A percentile compares a stretch with the other conserved stretches of the same genome.
Conservation (phyloP, 148 eudicot genomes). For the Silene uniflora region DNA sequence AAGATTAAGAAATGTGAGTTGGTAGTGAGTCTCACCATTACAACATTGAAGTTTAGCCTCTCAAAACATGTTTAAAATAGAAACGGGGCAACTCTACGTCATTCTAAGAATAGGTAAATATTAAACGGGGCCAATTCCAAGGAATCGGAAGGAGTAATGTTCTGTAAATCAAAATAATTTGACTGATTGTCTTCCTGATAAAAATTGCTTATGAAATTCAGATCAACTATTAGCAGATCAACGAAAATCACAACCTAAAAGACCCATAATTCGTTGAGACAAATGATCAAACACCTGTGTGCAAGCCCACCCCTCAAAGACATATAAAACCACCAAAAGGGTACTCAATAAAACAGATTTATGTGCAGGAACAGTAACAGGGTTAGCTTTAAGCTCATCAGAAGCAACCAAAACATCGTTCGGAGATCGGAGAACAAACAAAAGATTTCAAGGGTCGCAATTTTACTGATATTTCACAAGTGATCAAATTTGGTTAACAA, state of each 20-base stretch:
- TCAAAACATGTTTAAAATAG: too few species aligned
- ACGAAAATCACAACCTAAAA: neutral
- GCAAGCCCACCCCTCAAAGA: neutral
- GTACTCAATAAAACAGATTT: slow-evolving; percentile 58
- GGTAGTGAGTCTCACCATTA: too few species aligned
- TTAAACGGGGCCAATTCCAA: too few species aligned
- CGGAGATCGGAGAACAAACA: slow-evolving; percentile 50
- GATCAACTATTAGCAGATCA: neutral
- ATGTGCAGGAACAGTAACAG: slow-evolving; percentile 56
- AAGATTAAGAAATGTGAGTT: too few species aligned
- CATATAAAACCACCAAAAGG: neutral
- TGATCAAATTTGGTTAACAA: neutral
- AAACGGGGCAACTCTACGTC: too few species aligned
- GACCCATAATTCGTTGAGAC: slow-evolving; percentile 12
- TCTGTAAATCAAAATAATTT: too few species aligned
- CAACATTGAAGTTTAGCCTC: too few species aligned
- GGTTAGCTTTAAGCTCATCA: slow-evolving; percentile 30
- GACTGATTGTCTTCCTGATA: too few species aligned
- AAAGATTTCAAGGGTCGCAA: neutral
- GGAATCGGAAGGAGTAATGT: too few species aligned
- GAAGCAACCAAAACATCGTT: slow-evolving; percentile 50
- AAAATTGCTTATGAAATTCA: too few species aligned
- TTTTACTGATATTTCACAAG: too few species aligned
- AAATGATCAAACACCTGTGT: slow-evolving; percentile 25
- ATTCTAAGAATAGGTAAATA: too few species aligned